Base-by-base conservation (phyloP, 2,329 filamentous ascomycete genomes). In the Coniosporium tulheliwenetii region DNA sequence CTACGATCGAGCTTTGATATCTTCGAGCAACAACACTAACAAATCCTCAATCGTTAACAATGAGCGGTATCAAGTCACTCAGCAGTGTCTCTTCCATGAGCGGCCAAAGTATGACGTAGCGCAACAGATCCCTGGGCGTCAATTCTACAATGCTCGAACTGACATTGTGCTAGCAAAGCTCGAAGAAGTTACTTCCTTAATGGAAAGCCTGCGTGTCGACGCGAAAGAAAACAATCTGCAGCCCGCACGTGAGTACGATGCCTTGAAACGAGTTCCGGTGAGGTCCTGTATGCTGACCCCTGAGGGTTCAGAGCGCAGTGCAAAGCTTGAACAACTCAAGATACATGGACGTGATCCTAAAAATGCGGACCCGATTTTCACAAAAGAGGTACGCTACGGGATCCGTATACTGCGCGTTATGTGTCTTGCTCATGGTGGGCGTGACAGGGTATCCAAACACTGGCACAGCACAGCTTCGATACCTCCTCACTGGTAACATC, bases 361-460 rank as follows among this genome's bases (percentile, higher is more conserved):
- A 29, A 70, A 84, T 59, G 78, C 86, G 26, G 81, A 81, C 43
- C 81, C 85, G 1, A 89, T 96, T 43, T 95, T 91, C 60, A 81
- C 81, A n/a, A 72, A 75, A 58, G 67, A 80, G 60, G 85, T 82
- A 68, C 48, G 66, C 48, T 5, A 26, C 19, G 19, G 19, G 19
- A 26, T 26, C 19, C 40, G 32, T 16, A 35, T 31, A 32, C 7
- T 16, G 15, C 36, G 12, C 36, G 19, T 38, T 26, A 9, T 38
- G 3, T 9, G 5, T 4, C 9, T 5, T 39, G 3, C 5, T 15
- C 4, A 14, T 38, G 5, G 1, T 31, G 3, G 15, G 15, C 31
- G 41, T 13, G 36, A 9, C 45, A 93, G 82, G 85, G 85, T 10
- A 80, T 95, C 39, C 67, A 73, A 43, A 81, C 76, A 37, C 67